Percentiles rank a stretch among this genome's conserved stretches.
phyloP scores from a whole-genome alignment of 2,329 filamentous ascomycete genomes.

The Exutisphaerella laricina region DNA sequence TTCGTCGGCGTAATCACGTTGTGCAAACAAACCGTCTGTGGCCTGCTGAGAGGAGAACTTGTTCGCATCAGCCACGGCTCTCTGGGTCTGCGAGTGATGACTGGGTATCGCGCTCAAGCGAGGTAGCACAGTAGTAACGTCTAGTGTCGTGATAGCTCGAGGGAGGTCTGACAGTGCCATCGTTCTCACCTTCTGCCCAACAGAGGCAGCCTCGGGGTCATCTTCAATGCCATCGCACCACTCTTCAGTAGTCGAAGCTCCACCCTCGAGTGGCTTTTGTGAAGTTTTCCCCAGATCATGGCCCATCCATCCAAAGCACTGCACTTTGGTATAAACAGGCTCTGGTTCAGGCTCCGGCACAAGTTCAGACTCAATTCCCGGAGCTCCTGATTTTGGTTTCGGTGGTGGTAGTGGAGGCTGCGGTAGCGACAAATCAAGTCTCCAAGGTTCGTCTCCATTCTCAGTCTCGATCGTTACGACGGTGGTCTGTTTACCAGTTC shows the following conservation, averaged over 20 bases:
- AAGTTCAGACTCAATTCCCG: background rate
- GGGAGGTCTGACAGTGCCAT: slow-evolving; percentile 47
- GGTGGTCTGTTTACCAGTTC: slow-evolving; percentile 22
- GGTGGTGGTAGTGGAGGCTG: slow-evolving; percentile 3
- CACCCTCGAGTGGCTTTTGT: slow-evolving; percentile 21
- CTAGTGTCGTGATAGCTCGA: slow-evolving; percentile 65
- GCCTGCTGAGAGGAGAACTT: slow-evolving; percentile 26
- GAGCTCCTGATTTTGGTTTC: slow-evolving; percentile 5
- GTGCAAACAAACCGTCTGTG: slow-evolving; percentile 24
- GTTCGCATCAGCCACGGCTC: slow-evolving; percentile 21
- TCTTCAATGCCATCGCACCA: slow-evolving; percentile 24
- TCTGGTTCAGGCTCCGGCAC: background rate
- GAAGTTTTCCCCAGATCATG: slow-evolving; percentile 25
- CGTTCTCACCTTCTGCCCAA: background rate
- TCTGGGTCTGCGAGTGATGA: slow-evolving; percentile 45
- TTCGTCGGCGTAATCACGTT: slow-evolving; percentile 9
- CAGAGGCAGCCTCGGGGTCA: background rate
- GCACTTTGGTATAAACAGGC: slow-evolving; percentile 9
- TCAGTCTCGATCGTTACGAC: slow-evolving; percentile 1
- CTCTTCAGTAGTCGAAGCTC: slow-evolving; percentile 19
- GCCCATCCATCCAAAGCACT: slow-evolving; percentile 24
- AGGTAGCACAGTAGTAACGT: slow-evolving; percentile 69
- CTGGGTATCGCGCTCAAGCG: slow-evolving; percentile 49
- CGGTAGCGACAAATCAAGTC: slow-evolving; percentile 14
- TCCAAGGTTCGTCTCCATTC: slow-evolving; percentile 17